Evolutionary conservation across 306 rosid species (phyloP), one percentile per base, ranked within the genome.

Genomic region (Dryas octopetala): DNA sequence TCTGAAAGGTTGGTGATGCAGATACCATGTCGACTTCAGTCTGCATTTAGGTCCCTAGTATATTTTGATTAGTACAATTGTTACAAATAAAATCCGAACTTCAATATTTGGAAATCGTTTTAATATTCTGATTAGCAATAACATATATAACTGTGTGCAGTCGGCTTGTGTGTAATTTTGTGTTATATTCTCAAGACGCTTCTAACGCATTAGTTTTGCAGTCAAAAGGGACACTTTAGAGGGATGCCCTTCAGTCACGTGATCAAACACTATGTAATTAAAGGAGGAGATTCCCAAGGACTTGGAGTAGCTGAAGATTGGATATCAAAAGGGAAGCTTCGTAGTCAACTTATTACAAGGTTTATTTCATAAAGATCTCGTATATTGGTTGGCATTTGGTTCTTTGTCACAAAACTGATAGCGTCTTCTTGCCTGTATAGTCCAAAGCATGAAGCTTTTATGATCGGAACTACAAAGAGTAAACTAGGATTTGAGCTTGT

Each of bases 391-490:
- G 59, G 11, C 70, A 38, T 45, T 32, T 41, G 23, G 19, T 9
- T 19, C 14, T 46, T 47, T 43, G 9, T 11, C 4, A 5, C 60
- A 66, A 15, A 46, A 5, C 52, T 51, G 60, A 70, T 70, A 64
- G 68, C 50, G 32, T 52, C 1, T 9, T 48, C 47, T 66, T 45
- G 7, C 9, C 47, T 49, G 16, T 75, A 2, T 15, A 95, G 97
- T 78, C 75, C 90, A 85, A 95, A 91, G 83, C 97, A 95, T n/a
- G 96, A 91, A 69, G 97, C 97, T 0, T 95, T 95, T 76, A 83
- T 90, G 93, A 91, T 95, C 69, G 98, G 98, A 74, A 95, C 98
- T 74, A 85, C 97, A 14, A 91, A 89, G 87, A 88, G 86, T 14
- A 91, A 89, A 71, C 90, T 75, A 63, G 92, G 86, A 82, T 96